These are phyloP conservation scores for Metschnikowia reukaufii DNA, from an alignment of 805 yeast genomes.

Conservation along the genomic window DNA sequence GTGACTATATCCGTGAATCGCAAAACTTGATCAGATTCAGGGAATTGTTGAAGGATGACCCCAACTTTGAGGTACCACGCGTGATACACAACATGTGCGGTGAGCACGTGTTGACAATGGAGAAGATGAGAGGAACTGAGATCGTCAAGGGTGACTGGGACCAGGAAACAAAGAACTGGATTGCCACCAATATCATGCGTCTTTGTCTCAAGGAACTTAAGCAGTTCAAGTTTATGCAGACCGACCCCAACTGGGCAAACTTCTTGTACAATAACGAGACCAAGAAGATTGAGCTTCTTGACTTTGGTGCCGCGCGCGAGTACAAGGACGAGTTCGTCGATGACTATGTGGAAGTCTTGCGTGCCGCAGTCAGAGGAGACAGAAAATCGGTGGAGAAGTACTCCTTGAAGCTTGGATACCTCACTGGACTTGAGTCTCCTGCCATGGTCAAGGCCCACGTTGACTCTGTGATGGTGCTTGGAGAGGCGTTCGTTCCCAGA, in stretches of 20 bases:
- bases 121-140: slow-evolving; percentile 78
- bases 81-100: slow-evolving; percentile 79
- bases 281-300: slow-evolving; percentile 77
- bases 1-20: slow-evolving; percentile 92
- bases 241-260: slow-evolving; percentile 99
- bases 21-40: slow-evolving; percentile 67
- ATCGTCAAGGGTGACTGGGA: slow-evolving; percentile 73
- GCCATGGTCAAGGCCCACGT: slow-evolving; percentile 91
- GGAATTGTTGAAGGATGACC: slow-evolving; percentile 51
- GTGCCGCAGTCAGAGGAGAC: slow-evolving; percentile 73
- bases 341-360: slow-evolving; percentile 67
- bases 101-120: slow-evolving; percentile 85
- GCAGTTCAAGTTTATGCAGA: slow-evolving; percentile 88
- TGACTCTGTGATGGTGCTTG: slow-evolving; percentile 84
- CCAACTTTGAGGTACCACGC: slow-evolving; percentile 74
- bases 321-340: slow-evolving; percentile 66
- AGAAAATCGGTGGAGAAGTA: slow-evolving; percentile 59
- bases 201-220: slow-evolving; percentile 85
- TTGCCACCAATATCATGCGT: slow-evolving; percentile 83
- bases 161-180: slow-evolving; percentile 75
- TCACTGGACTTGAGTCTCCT: slow-evolving; percentile 86
- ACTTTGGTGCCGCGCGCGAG: slow-evolving; percentile 93
- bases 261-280: slow-evolving; percentile 78
- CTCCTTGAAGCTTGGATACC: slow-evolving; percentile 76
- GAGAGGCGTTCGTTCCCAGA: slow-evolving; percentile 81